A percentile compares a stretch with the other conserved stretches of the same genome.
Conservation (phyloP, 1,284 basidiomycete species). For the Melampsora americana region DNA sequence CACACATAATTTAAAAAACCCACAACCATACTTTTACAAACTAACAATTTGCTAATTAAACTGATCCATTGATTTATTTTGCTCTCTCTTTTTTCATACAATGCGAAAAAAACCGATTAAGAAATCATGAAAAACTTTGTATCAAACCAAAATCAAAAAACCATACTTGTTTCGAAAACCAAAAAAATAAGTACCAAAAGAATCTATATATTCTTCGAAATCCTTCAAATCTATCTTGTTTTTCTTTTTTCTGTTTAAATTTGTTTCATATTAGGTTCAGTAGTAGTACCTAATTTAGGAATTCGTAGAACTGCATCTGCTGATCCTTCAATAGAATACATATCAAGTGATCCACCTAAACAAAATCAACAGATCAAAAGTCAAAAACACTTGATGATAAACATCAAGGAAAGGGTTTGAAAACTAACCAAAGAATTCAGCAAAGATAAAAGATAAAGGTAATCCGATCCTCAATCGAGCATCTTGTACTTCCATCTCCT, state of each 20-base stretch:
- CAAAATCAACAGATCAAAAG: constrained; percentile 49
- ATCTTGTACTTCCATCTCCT: constrained; percentile 60
- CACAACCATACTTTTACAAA: no score
- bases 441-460: constrained; percentile 79
- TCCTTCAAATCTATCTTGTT: no score
- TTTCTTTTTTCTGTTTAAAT: background rate
- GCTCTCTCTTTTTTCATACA: no score
- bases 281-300: constrained; percentile 37
- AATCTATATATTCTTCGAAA: no score
- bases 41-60: no score
- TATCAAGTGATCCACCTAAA: constrained; percentile 70
- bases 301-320: constrained; percentile 50
- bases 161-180: no score
- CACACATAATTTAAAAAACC: no score
- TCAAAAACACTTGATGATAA: background rate
- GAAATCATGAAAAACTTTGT: no score
- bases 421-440: constrained; percentile 62
- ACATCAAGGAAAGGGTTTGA: background rate
- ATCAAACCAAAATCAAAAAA: no score
- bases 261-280: constrained; percentile 15
- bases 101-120: no score
- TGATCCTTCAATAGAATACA: constrained; percentile 79
- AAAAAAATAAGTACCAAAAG: no score
- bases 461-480: constrained; percentile 67
- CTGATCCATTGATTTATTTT: no score